phyloP scores from a whole-genome alignment of 768 basidiomycete genomes.

The Trametes cubensis region DNA sequence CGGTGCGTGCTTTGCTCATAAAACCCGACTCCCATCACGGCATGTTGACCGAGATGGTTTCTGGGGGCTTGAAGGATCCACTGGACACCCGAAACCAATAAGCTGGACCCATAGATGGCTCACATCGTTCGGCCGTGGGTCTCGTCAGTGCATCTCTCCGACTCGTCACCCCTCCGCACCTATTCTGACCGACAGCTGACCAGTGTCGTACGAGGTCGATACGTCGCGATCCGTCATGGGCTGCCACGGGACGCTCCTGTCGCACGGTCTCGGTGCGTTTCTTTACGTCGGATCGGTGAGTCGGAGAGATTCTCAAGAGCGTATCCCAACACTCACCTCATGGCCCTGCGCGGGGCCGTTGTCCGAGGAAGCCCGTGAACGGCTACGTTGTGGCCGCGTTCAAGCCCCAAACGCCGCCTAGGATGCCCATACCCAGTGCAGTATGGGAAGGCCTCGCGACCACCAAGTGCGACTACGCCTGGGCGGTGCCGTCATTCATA shows the following conservation, averaged over 20 bases:
- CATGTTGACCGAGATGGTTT: neutral
- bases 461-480: slow-evolving; percentile 19
- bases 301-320: neutral
- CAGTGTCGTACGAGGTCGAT: neutral
- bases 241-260: slow-evolving; percentile 19
- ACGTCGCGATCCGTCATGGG: slow-evolving; percentile 6
- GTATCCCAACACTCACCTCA: neutral
- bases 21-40: no score
- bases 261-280: slow-evolving; percentile 10
- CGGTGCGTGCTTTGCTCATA: neutral
- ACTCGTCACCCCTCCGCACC: neutral
- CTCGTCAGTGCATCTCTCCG: slow-evolving; percentile 17
- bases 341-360: no score
- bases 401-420: slow-evolving; percentile 26
- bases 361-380: neutral
- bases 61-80: slow-evolving; percentile 22
- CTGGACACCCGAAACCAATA: slow-evolving; percentile 30
- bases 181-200: neutral
- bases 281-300: neutral
- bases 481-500: slow-evolving; percentile 32
- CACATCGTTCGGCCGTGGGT: neutral
- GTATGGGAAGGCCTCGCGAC: slow-evolving; percentile 16
- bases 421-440: slow-evolving; percentile 28
- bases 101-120: slow-evolving; percentile 23
- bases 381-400: slow-evolving; percentile 27